These are phyloP conservation scores for Magnaporthiopsis poae DNA, from an alignment of 2,329 filamentous ascomycete genomes.

Conservation along the genomic window DNA sequence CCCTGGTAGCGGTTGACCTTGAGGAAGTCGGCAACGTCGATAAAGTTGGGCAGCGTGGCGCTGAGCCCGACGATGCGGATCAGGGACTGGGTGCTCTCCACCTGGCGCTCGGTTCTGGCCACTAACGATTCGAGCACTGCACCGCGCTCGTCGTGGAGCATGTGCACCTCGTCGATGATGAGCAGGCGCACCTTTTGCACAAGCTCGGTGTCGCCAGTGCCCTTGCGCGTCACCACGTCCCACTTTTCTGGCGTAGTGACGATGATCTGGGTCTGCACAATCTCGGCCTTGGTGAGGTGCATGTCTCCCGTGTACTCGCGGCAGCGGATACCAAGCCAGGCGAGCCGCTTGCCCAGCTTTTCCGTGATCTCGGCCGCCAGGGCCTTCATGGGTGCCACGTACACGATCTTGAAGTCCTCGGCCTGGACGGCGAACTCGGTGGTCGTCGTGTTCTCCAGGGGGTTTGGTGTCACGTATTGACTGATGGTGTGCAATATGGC, in stretches of 20 bases:
- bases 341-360: conserved; percentile 81
- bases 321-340: conserved; percentile 86
- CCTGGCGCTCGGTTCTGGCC: conserved; percentile 85
- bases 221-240: conserved; percentile 96
- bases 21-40: conserved; percentile 93
- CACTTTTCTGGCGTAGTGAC: conserved; percentile 98
- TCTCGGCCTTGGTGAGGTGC: conserved; percentile 94
- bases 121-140: conserved; percentile 93
- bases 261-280: conserved; percentile 92
- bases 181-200: conserved; percentile 93
- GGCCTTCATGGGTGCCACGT: conserved; percentile 98
- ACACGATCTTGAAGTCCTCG: conserved; percentile 95
- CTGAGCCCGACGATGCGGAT: conserved; percentile 94
- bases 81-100: conserved; percentile 93
- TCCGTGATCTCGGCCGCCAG: conserved; percentile 91
- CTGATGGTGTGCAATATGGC: conserved; percentile 84
- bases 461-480: conserved; percentile 73
- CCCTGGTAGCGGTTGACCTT: conserved; percentile 90
- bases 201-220: conserved; percentile 90
- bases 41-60: conserved; percentile 89
- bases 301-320: conserved; percentile 96
- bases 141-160: conserved; percentile 96
- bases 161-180: conserved; percentile 98
- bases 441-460: conserved; percentile 61
- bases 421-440: conserved; percentile 72